phyloP scores from a whole-genome alignment of 345 rosid genomes.

The Linum lewisii region DNA sequence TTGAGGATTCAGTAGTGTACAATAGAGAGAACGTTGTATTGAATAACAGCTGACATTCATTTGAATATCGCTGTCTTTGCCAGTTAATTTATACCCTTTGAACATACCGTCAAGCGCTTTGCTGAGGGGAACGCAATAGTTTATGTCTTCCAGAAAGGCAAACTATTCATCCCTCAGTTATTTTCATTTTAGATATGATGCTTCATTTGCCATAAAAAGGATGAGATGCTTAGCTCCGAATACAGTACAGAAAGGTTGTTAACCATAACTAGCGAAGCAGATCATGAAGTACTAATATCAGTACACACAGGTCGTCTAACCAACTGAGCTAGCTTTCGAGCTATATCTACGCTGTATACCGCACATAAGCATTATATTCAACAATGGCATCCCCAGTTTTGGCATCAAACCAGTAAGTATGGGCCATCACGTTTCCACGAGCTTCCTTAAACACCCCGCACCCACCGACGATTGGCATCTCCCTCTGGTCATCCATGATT shows the following conservation, averaged over 20 bases:
- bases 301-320: neutral
- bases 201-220: no score
- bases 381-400: neutral
- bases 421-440: neutral
- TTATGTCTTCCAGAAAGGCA: neutral
- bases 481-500: neutral
- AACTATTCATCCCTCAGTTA: no score
- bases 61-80: neutral
- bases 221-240: no score
- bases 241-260: no score
- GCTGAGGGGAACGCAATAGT: neutral
- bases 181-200: no score
- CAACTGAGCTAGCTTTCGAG: neutral
- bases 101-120: neutral
- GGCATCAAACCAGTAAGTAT: neutral
- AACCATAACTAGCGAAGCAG: no score
- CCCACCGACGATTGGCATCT: constrained; percentile 2
- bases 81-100: neutral
- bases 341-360: neutral
- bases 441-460: neutral
- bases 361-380: neutral
- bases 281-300: neutral
- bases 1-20: neutral
- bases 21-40: neutral
- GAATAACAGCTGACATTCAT: neutral